Base-by-base conservation (phyloP, 495 filamentous ascomycete genomes). In the Penicillium crystallinum region DNA sequence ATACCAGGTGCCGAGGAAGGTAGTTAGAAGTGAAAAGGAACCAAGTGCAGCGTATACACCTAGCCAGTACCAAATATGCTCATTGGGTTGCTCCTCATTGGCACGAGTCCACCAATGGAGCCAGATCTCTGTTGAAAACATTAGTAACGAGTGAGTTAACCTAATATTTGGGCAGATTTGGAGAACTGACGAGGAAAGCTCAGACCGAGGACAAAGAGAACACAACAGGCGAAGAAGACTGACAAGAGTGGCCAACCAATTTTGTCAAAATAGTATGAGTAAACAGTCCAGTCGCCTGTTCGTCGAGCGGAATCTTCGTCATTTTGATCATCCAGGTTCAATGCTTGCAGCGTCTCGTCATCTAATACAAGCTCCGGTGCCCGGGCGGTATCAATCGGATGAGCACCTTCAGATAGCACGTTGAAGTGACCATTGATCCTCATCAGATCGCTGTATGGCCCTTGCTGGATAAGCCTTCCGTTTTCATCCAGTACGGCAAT, bases 231-330 rank as follows among this genome's bases (percentile, higher is more conserved):
- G 10, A 61, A 14, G 6, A 41, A 69, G 39, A 45, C 58, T 42
- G 5, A 62, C 49, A 63, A 55, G 65, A 55, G 63, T 30, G 34
- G 65, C 69, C 33, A 73, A 40, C 48, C 65, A 21, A 44, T 61
- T 41, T 50, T 58, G 44, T 22, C 54, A 49, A 52, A 61, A 55
- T 75, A 65, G 49, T 43, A 65, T 37, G 14, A 27, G 33, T 52
- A 72, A 33, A 73, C 71, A 65, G 53, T 47, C 55, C 40, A 67
- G 58, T 49, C 73, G 22, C 72, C 70, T 55, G 49, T 71, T 46
- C 23, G 59, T 54, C 63, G 63, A 64, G 48, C 56, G 57, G 62
- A 31, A 42, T 63, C 37, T 27, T 59, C 57, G 7, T 6, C n/a
- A 15, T 27, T 46, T 6, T 54, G 22, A 21, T 52, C 49, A 2